Base-by-base conservation (phyloP, 257 asterid species). In the Scutellaria barbata region DNA sequence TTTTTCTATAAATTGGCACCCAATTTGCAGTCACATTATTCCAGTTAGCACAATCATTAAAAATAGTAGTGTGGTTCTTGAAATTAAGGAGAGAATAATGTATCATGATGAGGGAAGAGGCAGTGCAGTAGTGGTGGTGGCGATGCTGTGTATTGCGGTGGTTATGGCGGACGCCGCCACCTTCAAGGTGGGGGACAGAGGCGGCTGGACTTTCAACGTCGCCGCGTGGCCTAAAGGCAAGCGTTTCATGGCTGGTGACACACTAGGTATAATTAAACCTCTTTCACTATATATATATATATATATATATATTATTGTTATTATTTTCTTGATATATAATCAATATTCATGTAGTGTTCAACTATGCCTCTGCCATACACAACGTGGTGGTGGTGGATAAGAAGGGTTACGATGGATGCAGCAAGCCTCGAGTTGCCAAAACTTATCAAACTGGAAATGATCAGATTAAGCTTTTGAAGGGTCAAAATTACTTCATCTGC, bases 401-500 rank as follows among this genome's bases (percentile, higher is more conserved):
- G 16, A 58, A 7, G 2, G 82, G 88, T 0, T 83, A 79, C 72
- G 14, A 41, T 1, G 43, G 85, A 0, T 81, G 91, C 81, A 56
- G n/a, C 46, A 35, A 74, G 7, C 63, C 79, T 0, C 3, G 74
- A 1, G 68, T 76, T 7, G 74, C 81, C 48, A 74, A 35, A 39
- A 50, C 59, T 2, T 72, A 59, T 53, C 71, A 1, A 18, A 79
- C 65, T 5, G 97, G 97, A 14, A 78, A 65, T 0, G 96, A 90
- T 65, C 76, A 63, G 77, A 76, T 90, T 1, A 86, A 66, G 70
- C 80, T 90, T 0, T 79, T 2, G 0, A 90, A 73, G 78, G 96
- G 96, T 6, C 67, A 8, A 25, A 83, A 79, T 75, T 90, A 8
- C 85, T 88, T 90, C 89, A 86, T 90, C 64, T 90, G 96, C 87